Evolutionary conservation across 1,139 yeast species (phyloP).

Genomic region (Kodamaea arcana): DNA sequence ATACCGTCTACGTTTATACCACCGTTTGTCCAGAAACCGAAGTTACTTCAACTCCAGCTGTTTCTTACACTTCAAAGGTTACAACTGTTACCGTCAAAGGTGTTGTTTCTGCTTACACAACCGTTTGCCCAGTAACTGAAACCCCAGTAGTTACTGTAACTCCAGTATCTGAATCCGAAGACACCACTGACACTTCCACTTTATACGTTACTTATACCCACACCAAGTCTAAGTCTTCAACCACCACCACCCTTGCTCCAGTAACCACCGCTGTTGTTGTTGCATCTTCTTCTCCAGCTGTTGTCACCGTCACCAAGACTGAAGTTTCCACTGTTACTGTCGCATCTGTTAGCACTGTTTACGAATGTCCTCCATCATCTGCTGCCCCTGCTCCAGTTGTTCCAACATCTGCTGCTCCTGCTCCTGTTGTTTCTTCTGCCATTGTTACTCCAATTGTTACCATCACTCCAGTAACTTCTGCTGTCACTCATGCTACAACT

Average conservation of each 20-base stretch:
- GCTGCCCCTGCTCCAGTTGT: slow-evolving; percentile 10
- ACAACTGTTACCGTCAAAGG: slow-evolving; percentile 14
- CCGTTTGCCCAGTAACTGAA: slow-evolving; percentile 18
- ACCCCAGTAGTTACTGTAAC: slow-evolving; percentile 9
- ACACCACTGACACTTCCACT: slow-evolving; percentile 1
- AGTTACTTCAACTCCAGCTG: slow-evolving; percentile 7
- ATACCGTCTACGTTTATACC: slow-evolving; percentile 16
- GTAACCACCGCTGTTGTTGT: slow-evolving; percentile 2
- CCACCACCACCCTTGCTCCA: slow-evolving; percentile 4
- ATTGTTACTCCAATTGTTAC: slow-evolving; percentile 7
- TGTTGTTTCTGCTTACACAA: slow-evolving; percentile 17
- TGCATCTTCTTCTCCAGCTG: slow-evolving; percentile 5
- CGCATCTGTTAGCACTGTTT: slow-evolving; percentile 1
- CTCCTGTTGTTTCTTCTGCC: neutral
- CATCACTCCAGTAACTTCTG: slow-evolving; percentile 6
- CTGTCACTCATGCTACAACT: slow-evolving; percentile 5
- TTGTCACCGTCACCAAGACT: slow-evolving; percentile 2
- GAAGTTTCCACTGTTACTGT: slow-evolving; percentile 5
- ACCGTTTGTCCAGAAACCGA: slow-evolving; percentile 15
- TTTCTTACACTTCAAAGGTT: slow-evolving; percentile 3
- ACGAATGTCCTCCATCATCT: slow-evolving; percentile 8
- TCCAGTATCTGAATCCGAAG: slow-evolving; percentile 7
- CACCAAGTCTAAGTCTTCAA: slow-evolving; percentile 1
- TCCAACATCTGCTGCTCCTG: neutral
- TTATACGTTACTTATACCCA: slow-evolving; percentile 3